Evolutionary conservation across 2,329 filamentous ascomycete species (phyloP), one percentile per base, ranked within the genome.

Genomic region (Aspergillus sp.): DNA sequence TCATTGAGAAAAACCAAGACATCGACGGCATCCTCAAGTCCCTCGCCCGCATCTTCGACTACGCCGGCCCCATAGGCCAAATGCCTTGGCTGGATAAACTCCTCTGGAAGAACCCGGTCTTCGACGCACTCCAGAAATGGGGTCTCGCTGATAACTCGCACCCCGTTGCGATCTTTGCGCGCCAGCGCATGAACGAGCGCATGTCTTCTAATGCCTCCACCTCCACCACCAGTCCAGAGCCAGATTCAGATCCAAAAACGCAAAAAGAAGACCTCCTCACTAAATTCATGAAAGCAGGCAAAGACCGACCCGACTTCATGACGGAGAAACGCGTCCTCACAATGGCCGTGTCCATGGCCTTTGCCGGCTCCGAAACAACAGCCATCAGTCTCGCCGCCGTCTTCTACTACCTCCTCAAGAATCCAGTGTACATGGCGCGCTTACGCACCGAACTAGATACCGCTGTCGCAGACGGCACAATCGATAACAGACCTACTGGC

Each of bases 311-410:
- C 1, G 68, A 70, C 3, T 68, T 70, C 39, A 68, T 72, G 63
- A 68, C 62, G 1, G 62, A 70, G 33, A 63, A 61, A 35, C 61
- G 66, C 2, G 61, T 73, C 21, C 64, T 69, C 12, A 68, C 68
- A 8, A 71, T 69, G 68, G 64, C 67, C 14, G 62, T 64, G 3
- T 68, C 69, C 21, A 70, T 70, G 60, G 64, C 65, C 11, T 67
- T 84, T 89, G 90, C 90, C 0, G 90, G 90, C 3, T 88, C 85
- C 2, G 90, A 95, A 73, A 93, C 90, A 0, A 93, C 90, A 0
- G 90, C 88, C 40, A 93, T 93, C 68, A 86, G 84, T 6, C 80
- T 93, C 0, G 84, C 84, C 6, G 82, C 86, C 6, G 83, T 92
- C 0, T 90, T 93, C 67, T 93, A 93, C 74, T 87, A 86, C 71